Percentiles rank a stretch among this genome's conserved stretches.
Conservation (phyloP, 1,284 basidiomycete genomes). For the Termitomyces sp. region DNA sequence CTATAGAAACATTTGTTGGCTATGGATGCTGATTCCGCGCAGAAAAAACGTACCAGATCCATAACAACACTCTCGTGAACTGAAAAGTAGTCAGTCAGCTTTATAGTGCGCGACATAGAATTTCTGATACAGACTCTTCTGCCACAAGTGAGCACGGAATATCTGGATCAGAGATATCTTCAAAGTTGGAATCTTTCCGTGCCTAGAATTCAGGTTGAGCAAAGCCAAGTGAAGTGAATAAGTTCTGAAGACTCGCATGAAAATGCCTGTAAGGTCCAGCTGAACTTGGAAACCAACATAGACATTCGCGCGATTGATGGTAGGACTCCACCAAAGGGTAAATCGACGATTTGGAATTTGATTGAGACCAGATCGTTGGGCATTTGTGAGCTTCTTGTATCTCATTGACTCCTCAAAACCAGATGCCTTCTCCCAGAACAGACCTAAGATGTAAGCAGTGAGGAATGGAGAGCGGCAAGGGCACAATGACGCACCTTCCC, state of each 20-base stretch:
- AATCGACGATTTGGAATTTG: slow-evolving; percentile 99
- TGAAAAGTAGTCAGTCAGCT: slow-evolving; percentile 21
- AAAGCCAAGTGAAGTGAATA: not conserved
- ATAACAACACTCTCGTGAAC: slow-evolving; percentile 91
- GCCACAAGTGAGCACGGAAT: slow-evolving; percentile 99
- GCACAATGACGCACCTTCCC: slow-evolving; percentile 55
- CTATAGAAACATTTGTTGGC: slow-evolving; percentile 24
- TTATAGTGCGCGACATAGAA: slow-evolving; percentile 11
- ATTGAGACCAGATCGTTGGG: slow-evolving; percentile 93
- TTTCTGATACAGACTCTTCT: slow-evolving; percentile 69
- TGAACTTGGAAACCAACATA: slow-evolving; percentile 99
- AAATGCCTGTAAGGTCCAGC: slow-evolving; percentile 92
- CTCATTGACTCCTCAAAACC: slow-evolving; percentile 98
- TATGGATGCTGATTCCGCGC: no score
- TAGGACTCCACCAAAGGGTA: slow-evolving; percentile 99
- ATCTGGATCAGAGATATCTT: slow-evolving; percentile 99
- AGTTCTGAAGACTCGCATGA: slow-evolving; percentile 51
- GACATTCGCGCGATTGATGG: slow-evolving; percentile 97
- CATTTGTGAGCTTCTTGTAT: slow-evolving; percentile 94
- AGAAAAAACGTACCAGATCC: slow-evolving; percentile 70
- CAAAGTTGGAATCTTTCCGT: slow-evolving; percentile 96
- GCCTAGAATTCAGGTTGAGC: slow-evolving; percentile 50
- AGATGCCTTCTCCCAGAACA: slow-evolving; percentile 96
- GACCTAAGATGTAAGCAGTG: slow-evolving; percentile 36
- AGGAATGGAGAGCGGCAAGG: not conserved